Conservation (phyloP, 2,329 filamentous ascomycete genomes). For the Clonostachys byssicola region DNA sequence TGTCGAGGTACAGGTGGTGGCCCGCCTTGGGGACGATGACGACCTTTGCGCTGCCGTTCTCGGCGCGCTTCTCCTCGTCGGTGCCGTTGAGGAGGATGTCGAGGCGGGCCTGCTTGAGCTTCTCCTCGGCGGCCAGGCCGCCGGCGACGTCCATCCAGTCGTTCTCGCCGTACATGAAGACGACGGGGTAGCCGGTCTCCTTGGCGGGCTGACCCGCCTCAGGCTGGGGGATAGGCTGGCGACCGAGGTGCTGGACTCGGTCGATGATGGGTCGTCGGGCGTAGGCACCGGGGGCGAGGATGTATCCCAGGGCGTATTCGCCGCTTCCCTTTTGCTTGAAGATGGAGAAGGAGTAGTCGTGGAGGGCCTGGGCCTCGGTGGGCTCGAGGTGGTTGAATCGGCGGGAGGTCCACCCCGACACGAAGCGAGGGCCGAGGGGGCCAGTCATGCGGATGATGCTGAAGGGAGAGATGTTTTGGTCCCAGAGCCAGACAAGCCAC, state of each 20-base stretch:
- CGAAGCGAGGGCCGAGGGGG: constrained; percentile 83
- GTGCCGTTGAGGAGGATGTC: constrained; percentile 58
- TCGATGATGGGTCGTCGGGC: constrained; percentile 84
- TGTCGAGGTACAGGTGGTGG: constrained; percentile 58
- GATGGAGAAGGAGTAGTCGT: constrained; percentile 91
- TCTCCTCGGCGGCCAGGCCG: constrained; percentile 75
- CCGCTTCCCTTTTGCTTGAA: constrained; percentile 90
- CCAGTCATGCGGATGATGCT: constrained; percentile 84
- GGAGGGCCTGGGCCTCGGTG: constrained; percentile 77
- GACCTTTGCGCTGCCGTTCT: constrained; percentile 81
- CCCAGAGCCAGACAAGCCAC: constrained; percentile 94
- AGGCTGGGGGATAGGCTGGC: constrained; percentile 51
- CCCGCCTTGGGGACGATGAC: constrained; percentile 64
- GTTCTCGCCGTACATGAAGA: constrained; percentile 95
- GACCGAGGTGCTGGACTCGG: constrained; percentile 79
- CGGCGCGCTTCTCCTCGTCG: constrained; percentile 62
- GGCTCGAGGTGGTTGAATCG: constrained; percentile 85
- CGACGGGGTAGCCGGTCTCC: constrained; percentile 71
- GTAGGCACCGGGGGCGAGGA: constrained; percentile 90
- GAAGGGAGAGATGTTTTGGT: constrained; percentile 94
- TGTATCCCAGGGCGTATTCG: constrained; percentile 88
- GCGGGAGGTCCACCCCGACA: constrained; percentile 91
- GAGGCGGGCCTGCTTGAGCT: constrained; percentile 64
- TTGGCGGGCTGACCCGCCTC: constrained; percentile 16
- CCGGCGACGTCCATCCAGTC: constrained; percentile 98